Evolutionary conservation across 345 rosid genomes (phyloP), one percentile per base, ranked within the genome.

Genomic region (Eucalyptus leucophloia): DNA sequence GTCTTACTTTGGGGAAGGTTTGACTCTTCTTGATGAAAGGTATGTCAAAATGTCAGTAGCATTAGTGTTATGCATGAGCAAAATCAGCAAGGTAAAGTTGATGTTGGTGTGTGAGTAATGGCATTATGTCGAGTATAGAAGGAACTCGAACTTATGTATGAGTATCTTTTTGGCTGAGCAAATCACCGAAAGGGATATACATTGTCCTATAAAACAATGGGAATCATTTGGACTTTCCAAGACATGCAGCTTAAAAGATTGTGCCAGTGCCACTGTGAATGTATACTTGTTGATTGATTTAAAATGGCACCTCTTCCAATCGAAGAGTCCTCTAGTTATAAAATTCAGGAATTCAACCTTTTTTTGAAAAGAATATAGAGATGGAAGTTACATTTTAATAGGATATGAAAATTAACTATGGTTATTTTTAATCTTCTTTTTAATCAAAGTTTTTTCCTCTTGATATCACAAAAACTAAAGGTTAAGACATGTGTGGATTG

Each of bases 21-120:
- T 98, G 92, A 96, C 99, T 88, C 98, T 97, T 88, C 92, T 96
- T 86, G 97, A 96, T 30, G 93, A 95, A 90, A 98, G 96, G 99
- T 98, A 67, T 16, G 92, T 80, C 19, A 65, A 69, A 51, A 67
- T 56, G 81, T 89, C 12, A 26, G 58, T 34, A 47, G 50, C 32
- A 49, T 40, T 47, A 11, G 69, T 40, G 34, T 82, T 34, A 67
- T 37, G 30, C 83, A 77, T 77, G 83, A 77, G 47, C 47, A 37
- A 77, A 69, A 69, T 69, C 42, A 69, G 44, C 42, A 72, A 77
- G 47, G 60, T 86, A 45, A 86, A 53, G 42, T 86, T 86, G 87
- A 18, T 47, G 37, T 53, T 9, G 58, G 14, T 49, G 15, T 9
- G 13, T 49, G 37, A 86, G 37, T n/a, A 77, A 34, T 77, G 85